A percentile compares a stretch with the other conserved stretches of the same genome.
Conservation (phyloP, 805 yeast species). For the Pichia scutulata region DNA sequence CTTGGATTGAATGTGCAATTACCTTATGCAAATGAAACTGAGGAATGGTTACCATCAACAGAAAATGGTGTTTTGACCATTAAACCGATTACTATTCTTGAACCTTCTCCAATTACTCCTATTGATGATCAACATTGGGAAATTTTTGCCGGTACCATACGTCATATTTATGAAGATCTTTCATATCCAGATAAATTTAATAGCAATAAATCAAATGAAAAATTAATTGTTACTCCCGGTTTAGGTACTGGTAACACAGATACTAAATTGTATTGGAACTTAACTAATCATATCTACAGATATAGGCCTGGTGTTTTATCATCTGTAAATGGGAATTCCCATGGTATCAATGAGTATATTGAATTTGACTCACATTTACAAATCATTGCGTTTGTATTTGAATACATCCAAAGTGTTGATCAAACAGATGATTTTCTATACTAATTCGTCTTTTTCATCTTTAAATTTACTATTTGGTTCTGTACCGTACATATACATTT, state of each 20-base stretch:
- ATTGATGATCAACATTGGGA: slow-evolving; percentile 42
- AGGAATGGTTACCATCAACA: slow-evolving; percentile 23
- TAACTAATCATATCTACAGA: slow-evolving; percentile 53
- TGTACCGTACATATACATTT: slow-evolving; percentile 20
- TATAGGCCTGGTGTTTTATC: slow-evolving; percentile 42
- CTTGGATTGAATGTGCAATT: slow-evolving; percentile 22
- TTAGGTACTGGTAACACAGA: slow-evolving; percentile 67
- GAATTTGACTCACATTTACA: slow-evolving; percentile 50
- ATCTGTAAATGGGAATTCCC: slow-evolving; percentile 37
- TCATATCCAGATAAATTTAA: slow-evolving; percentile 29
- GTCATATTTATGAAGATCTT: slow-evolving; percentile 41
- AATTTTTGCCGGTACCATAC: slow-evolving; percentile 35
- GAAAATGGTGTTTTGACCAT: slow-evolving; percentile 16
- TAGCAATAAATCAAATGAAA: slow-evolving; percentile 13
- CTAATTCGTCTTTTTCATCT: neutral
- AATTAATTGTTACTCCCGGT: slow-evolving; percentile 45
- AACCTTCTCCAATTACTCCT: slow-evolving; percentile 52
- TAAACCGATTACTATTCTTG: slow-evolving; percentile 20
- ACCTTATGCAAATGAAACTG: slow-evolving; percentile 12
- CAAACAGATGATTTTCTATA: slow-evolving; percentile 9
- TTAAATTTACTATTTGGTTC: slow-evolving; percentile 1
- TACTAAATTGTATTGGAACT: slow-evolving; percentile 54
- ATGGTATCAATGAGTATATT: slow-evolving; percentile 60
- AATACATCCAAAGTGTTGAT: slow-evolving; percentile 40
- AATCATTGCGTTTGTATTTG: slow-evolving; percentile 47